Evolutionary conservation across 306 rosid species (phyloP), one percentile per base, ranked within the genome.

Genomic region (Prosopis cineraria): DNA sequence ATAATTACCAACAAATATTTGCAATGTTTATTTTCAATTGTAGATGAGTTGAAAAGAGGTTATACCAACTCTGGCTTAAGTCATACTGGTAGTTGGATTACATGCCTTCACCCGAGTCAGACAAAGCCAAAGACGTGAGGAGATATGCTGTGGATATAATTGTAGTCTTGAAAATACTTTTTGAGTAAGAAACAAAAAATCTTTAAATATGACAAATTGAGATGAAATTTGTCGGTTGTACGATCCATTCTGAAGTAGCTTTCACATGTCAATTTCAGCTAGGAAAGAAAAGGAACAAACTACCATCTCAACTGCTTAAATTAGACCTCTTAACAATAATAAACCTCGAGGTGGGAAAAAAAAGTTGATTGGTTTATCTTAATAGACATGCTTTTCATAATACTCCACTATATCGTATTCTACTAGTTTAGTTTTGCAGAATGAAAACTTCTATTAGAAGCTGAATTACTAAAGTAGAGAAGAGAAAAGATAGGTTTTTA

Each of bases 221-320:
- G 56, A 63, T 56, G 58, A 66, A 80, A 73, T 79, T 58, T 81
- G 84, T 76, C 76, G 48, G 96, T 79, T 83, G 83, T 76, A 83
- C 86, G 41, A 80, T 84, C 92, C 72, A 82, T 84, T 85, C 79
- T 37, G 31, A 6, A 22, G 70, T 80, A 70, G 71, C 81, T 78
- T 75, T 84, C 88, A 74, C 67, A 37, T 12, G 87, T 82, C 90
- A 76, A 64, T 30, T 70, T 85, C 87, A 78, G 72, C 60, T 47
- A 73, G 52, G 63, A 56, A 74, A 77, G 64, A 33, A 72, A 47
- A 76, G 69, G 79, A 70, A 55, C 62, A 81, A 85, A 74, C 71
- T 73, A 78, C 84, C 90, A 76, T 69, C 73, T 63, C 89, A 91
- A 84, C 93, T 7, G 75, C 93, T 74, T 53, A 77, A 68, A 85